phyloP scores from a whole-genome alignment of 106 monocot species.

The Dioscorea zingiberensis region DNA sequence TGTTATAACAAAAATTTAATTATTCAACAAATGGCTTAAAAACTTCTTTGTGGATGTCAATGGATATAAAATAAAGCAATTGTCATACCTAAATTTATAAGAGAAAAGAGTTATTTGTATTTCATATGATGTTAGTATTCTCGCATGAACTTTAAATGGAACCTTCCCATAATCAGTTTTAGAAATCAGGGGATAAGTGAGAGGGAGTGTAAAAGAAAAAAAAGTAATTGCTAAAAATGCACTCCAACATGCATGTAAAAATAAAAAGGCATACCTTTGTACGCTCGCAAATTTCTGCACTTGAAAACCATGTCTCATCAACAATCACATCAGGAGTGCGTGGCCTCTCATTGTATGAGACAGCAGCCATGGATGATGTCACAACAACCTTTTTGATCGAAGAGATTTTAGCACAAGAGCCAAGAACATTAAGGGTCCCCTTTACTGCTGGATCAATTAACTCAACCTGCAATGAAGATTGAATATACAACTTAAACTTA shows the following conservation, averaged over 20 bases:
- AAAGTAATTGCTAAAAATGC: too few species aligned
- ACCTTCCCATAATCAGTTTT: too few species aligned
- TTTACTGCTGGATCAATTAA: constrained; percentile 66
- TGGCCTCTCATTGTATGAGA: constrained; percentile 37
- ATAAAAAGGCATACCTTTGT: constrained; percentile 30
- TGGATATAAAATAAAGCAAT: too few species aligned
- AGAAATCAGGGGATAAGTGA: background rate
- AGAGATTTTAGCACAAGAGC: constrained; percentile 44
- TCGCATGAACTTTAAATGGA: too few species aligned
- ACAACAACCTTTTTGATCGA: constrained; percentile 58
- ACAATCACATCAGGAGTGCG: constrained; percentile 53
- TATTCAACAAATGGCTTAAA: too few species aligned
- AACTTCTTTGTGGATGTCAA: too few species aligned
- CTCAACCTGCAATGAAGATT: constrained; percentile 39
- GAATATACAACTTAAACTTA: constrained; percentile 4
- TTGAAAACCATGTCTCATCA: constrained; percentile 77
- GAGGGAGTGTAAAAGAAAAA: background rate
- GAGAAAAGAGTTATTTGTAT: too few species aligned
- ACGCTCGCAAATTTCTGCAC: constrained; percentile 32
- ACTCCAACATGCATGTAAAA: too few species aligned
- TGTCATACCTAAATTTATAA: too few species aligned
- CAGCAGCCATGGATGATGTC: constrained; percentile 67
- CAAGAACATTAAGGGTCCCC: constrained; percentile 65
- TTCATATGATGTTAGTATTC: too few species aligned
- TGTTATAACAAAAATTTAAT: too few species aligned